Evolutionary conservation across 768 basidiomycete genomes (phyloP).

Genomic region (Suillus brevipes): DNA sequence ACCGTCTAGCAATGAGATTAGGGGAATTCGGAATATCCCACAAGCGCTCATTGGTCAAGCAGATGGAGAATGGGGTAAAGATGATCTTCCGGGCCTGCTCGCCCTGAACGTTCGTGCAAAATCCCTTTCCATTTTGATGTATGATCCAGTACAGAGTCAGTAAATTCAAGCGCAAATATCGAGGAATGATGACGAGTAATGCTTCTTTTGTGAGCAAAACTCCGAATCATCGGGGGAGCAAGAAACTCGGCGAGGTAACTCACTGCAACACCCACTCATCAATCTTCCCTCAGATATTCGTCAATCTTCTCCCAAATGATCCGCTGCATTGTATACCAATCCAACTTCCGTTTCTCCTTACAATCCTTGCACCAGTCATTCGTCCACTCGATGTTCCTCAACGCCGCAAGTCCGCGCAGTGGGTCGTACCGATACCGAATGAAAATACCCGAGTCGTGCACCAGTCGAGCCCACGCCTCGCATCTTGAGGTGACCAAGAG

Average conservation of each 20-base stretch:
- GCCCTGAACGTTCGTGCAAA: neutral
- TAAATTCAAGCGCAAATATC: neutral
- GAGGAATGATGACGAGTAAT: neutral
- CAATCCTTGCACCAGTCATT: constrained; percentile 36
- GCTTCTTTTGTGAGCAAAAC: neutral
- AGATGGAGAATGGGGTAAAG: no score
- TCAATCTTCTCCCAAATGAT: neutral
- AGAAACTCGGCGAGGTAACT: neutral
- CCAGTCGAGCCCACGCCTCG: constrained; percentile 12
- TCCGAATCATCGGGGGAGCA: neutral
- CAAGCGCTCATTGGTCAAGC: neutral
- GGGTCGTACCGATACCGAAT: constrained; percentile 34
- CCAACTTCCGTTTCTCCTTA: constrained; percentile 21
- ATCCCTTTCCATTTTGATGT: neutral
- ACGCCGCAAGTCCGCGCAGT: constrained; percentile 34
- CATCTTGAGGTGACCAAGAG: neutral
- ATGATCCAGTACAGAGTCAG: neutral
- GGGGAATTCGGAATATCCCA: neutral
- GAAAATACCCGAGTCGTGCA: constrained; percentile 24
- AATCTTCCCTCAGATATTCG: neutral
- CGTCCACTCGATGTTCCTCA: constrained; percentile 29
- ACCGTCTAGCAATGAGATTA: no score
- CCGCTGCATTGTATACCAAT: neutral
- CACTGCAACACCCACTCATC: neutral
- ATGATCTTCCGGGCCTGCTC: no score